Evolutionary conservation across 2,329 filamentous ascomycete genomes (phyloP).

Genomic region (Paracorniculantispora psalliotae): DNA sequence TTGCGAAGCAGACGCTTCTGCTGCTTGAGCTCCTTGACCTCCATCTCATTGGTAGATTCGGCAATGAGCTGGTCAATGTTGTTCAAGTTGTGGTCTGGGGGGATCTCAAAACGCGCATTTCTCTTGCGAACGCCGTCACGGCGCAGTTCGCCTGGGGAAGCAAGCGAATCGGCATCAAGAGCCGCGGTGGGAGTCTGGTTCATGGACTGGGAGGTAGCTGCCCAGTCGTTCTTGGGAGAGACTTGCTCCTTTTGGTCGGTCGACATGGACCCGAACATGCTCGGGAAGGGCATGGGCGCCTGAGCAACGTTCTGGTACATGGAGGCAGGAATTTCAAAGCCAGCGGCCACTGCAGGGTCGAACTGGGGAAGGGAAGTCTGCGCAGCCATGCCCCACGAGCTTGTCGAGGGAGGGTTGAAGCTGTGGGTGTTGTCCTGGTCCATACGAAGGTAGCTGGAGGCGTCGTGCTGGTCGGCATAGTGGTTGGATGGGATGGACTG

Average conservation of each 20-base stretch:
- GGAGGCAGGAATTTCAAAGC: constrained; percentile 49
- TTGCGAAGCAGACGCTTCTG: constrained; percentile 94
- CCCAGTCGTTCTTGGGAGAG: constrained; percentile 53
- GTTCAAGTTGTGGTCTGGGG: constrained; percentile 82
- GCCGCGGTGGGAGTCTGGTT: constrained; percentile 56
- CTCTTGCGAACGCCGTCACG: constrained; percentile 95
- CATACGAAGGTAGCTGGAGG: constrained; percentile 64
- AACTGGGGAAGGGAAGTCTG: constrained; percentile 70
- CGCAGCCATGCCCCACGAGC: constrained; percentile 57
- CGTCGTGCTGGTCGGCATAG: constrained; percentile 53
- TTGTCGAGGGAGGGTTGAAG: constrained; percentile 30
- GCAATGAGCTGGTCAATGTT: constrained; percentile 94
- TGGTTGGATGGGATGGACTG: constrained; percentile 60
- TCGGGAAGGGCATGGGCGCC: constrained; percentile 49
- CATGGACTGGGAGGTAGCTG: constrained; percentile 44
- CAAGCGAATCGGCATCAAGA: constrained; percentile 59
- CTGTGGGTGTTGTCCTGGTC: constrained; percentile 43
- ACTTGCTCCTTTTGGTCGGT: constrained; percentile 38
- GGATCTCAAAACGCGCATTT: constrained; percentile 97
- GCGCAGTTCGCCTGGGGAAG: constrained; percentile 70
- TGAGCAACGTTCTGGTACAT: constrained; percentile 52
- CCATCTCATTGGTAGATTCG: constrained; percentile 80
- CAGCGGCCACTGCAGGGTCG: constrained; percentile 52
- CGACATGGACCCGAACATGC: constrained; percentile 49
- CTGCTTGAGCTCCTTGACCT: constrained; percentile 97